Evolutionary conservation across 2,329 filamentous ascomycete species (phyloP).

Genomic region (Pyrenophora graminea): DNA sequence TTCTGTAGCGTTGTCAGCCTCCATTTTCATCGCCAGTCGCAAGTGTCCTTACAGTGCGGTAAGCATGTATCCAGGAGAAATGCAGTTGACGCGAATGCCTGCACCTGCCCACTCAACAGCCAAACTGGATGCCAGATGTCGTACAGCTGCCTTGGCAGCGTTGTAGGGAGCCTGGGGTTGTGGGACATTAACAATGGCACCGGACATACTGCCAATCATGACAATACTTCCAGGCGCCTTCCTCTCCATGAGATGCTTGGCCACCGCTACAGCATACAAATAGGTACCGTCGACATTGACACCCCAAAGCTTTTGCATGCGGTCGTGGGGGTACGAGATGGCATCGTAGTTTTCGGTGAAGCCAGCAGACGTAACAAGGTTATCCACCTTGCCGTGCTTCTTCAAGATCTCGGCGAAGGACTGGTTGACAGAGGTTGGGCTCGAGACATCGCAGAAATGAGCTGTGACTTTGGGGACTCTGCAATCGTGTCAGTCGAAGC

Average conservation of each 20-base stretch:
- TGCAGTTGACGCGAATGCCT: conserved; percentile 91
- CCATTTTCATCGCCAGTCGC: background rate
- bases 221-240: conserved; percentile 83
- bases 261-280: conserved; percentile 80
- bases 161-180: conserved; percentile 95
- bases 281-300: conserved; percentile 95
- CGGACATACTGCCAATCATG: conserved; percentile 95
- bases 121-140: conserved; percentile 83
- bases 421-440: conserved; percentile 74
- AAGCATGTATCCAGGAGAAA: conserved; percentile 95
- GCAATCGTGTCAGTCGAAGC: conserved; percentile 4
- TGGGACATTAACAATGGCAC: conserved; percentile 89
- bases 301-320: conserved; percentile 89
- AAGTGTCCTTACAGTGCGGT: conserved; percentile 74
- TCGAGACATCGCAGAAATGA: conserved; percentile 86
- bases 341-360: conserved; percentile 97
- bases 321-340: conserved; percentile 85
- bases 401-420: conserved; percentile 72
- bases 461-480: conserved; percentile 83
- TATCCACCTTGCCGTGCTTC: conserved; percentile 81
- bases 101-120: conserved; percentile 92
- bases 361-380: conserved; percentile 92
- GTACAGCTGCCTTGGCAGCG: conserved; percentile 86
- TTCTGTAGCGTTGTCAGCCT: conserved; percentile 58
- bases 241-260: conserved; percentile 84